These are phyloP conservation scores for Saccharomyces hybrid DNA, from an alignment of 1,139 yeast species.

Conservation along the genomic window DNA sequence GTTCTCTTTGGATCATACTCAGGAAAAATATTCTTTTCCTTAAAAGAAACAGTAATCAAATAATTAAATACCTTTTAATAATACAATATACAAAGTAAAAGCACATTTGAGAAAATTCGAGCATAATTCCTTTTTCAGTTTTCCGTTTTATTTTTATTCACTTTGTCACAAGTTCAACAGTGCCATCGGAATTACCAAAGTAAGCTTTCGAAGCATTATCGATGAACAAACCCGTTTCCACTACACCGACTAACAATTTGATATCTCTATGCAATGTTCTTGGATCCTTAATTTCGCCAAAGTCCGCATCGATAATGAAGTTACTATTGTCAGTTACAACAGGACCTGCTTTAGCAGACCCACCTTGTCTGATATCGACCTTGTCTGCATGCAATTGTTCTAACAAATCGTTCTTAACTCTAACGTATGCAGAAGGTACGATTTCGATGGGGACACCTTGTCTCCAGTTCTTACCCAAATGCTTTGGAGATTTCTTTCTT, in stretches of 20 bases:
- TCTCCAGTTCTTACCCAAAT: constrained; percentile 73
- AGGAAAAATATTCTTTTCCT: not conserved
- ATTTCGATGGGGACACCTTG: constrained; percentile 95
- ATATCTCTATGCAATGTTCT: constrained; percentile 51
- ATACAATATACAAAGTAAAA: not conserved
- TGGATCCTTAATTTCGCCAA: constrained; percentile 68
- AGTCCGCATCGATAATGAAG: constrained; percentile 87
- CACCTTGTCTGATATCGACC: constrained; percentile 75
- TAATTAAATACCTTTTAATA: not conserved
- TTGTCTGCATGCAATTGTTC: constrained; percentile 44
- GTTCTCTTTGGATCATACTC: not conserved
- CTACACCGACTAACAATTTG: constrained; percentile 83
- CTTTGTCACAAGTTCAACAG: constrained; percentile 36
- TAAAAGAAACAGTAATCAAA: not conserved
- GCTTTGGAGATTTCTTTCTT: constrained; percentile 60
- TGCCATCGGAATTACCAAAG: constrained; percentile 78
- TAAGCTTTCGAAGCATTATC: constrained; percentile 66
- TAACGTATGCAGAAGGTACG: constrained; percentile 79
- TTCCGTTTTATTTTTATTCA: constrained; percentile 2
- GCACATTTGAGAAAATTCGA: not conserved
- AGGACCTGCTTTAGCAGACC: constrained; percentile 93
- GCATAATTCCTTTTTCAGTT: not conserved
- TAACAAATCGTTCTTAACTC: constrained; percentile 56
- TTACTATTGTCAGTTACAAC: constrained; percentile 96
- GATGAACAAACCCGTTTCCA: constrained; percentile 89